Evolutionary conservation across 257 asterid species (phyloP).

Genomic region (Primulina tabacum): DNA sequence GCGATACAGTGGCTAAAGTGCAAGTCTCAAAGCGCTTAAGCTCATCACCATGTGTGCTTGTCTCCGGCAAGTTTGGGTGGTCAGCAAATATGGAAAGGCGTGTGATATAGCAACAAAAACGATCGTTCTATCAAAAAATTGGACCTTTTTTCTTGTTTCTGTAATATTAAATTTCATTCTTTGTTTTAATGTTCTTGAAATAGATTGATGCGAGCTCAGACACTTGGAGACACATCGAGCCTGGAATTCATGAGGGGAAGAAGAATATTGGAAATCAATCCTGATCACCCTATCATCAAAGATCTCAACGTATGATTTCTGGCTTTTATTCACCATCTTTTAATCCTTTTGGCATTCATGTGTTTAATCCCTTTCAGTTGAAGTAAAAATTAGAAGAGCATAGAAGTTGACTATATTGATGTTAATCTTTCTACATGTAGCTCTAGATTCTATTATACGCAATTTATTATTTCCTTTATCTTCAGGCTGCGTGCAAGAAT

Average conservation of each 20-base stretch:
- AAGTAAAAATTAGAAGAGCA: neutral
- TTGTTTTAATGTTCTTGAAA: constrained; percentile 13
- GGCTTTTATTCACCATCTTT: neutral
- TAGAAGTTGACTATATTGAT: neutral
- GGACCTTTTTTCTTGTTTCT: constrained; percentile 2
- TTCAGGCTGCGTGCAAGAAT: constrained; percentile 97
- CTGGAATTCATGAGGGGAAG: constrained; percentile 98
- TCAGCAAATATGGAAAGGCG: constrained; percentile 99
- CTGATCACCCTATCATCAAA: constrained; percentile 90
- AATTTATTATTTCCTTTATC: neutral
- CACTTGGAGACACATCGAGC: constrained; percentile 88
- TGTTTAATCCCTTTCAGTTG: neutral
- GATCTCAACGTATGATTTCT: constrained; percentile 70
- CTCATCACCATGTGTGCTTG: constrained; percentile 99
- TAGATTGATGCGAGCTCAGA: constrained; percentile 94
- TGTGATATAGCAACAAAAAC: neutral
- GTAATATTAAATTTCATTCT: neutral
- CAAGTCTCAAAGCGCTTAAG: constrained; percentile 87
- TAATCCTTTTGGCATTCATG: neutral
- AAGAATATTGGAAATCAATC: constrained; percentile 92
- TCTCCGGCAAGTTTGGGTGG: constrained; percentile 99
- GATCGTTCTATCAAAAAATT: neutral
- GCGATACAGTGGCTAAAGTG: constrained; percentile 96
- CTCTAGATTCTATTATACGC: neutral
- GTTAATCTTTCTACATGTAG: neutral